These are phyloP conservation scores for Neurospora sp. DNA, from an alignment of 495 filamentous ascomycete genomes.

Conservation along the genomic window DNA sequence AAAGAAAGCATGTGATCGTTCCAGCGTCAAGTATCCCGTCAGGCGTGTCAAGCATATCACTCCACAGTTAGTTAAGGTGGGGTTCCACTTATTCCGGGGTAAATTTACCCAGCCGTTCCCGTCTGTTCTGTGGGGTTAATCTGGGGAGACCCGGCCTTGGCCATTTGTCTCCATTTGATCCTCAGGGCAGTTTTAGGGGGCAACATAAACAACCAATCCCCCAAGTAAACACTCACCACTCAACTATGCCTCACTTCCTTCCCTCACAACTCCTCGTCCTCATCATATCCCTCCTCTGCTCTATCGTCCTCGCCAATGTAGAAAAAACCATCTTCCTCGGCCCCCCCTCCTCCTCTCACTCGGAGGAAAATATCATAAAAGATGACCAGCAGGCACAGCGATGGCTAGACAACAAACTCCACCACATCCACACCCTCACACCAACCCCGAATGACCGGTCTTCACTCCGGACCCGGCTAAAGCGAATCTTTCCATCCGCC, in stretches of 20 bases:
- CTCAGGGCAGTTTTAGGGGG: background rate
- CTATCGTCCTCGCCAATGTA: conserved; percentile 49
- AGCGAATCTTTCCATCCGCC: conserved; percentile 53
- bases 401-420: background rate
- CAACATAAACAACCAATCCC: background rate
- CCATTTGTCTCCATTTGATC: background rate
- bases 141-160: background rate
- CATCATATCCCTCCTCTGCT: background rate
- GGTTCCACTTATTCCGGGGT: background rate
- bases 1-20: background rate
- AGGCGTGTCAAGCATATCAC: background rate
- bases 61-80: background rate
- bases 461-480: conserved; percentile 49
- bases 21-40: background rate
- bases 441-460: conserved; percentile 33
- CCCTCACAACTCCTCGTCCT: background rate
- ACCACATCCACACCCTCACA: conserved; percentile 50
- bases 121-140: background rate
- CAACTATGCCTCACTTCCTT: background rate
- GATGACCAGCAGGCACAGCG: background rate
- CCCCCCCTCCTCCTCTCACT: conserved; percentile 42
- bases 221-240: background rate
- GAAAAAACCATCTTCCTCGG: conserved; percentile 88
- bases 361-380: background rate
- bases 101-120: background rate